Evolutionary conservation across 75 land plant species (phyloP), one percentile per base, ranked within the genome.

Genomic region (Selaginella moellendorffii): DNA sequence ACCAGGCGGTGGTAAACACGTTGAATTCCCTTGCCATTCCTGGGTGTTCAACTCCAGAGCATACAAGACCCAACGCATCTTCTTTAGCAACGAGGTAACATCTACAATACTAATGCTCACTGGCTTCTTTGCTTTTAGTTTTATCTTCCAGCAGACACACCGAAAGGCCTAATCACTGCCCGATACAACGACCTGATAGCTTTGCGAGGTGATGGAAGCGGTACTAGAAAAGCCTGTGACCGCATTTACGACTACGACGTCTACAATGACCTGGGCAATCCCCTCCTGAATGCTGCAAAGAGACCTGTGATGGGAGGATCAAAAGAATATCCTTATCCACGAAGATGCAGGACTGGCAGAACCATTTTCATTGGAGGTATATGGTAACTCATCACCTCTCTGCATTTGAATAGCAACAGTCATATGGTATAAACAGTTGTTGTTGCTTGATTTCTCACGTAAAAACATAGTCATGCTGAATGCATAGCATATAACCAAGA

Each of bases 1-100:
- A 5, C 26, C 24, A 2, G 63, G 23, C 19, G 59, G 46, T 31
- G 62, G 20, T 0, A 19, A 29, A 22, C n/a, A 66, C 62, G 59
- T 85, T 20, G 77, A 79, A 59, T 91, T 91, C 54, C 76, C 71
- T 0, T 91, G 97, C 78, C 71, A 91, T 62, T 88, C 97, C 2
- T 91, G 97, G 89, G 79, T 91, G 30, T 85, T 71, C 27, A 83
- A 84, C 8, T 64, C 60, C 0, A 46, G 63, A 52, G 68, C 65
- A 0, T 1, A 62, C n/a, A 74, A 64, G 19, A 67, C 72, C 30
- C 75, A 77, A 0, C 95, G 97, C 2, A 36, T 36, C 46, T 36
- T 36, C 46, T 36, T 36, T 14, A 36, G 46, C 46, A 36, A 36
- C 14, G 46, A 46, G 46, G 46, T 36, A 36, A 5, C 10, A 14